A percentile compares a stretch with the other conserved stretches of the same genome.
Conservation (phyloP, 1,139 yeast genomes). For the Zygoascus meyerae region DNA sequence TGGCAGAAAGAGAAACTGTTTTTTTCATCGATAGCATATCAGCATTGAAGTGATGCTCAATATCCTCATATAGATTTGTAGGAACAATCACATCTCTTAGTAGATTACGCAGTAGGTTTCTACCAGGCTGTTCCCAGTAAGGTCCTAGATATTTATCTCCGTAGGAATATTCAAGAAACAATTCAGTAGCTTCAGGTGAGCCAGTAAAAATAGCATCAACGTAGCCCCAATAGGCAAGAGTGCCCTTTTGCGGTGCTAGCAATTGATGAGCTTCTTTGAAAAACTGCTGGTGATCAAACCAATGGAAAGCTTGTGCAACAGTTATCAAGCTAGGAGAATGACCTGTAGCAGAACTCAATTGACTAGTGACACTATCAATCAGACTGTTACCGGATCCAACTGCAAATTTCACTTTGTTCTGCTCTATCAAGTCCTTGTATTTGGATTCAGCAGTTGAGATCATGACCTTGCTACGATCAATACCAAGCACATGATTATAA, state of each 20-base stretch:
- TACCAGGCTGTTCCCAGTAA: conserved; percentile 73
- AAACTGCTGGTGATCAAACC: conserved; percentile 59
- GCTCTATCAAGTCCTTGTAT: conserved; percentile 9
- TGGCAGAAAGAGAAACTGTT: conserved; percentile 41
- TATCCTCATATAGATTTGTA: conserved; percentile 39
- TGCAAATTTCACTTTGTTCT: conserved; percentile 29
- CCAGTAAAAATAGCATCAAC: conserved; percentile 54
- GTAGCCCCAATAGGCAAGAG: conserved; percentile 76
- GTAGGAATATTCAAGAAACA: conserved; percentile 39
- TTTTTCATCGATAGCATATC: conserved; percentile 38
- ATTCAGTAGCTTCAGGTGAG: conserved; percentile 39
- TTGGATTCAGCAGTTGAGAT: conserved; percentile 42
- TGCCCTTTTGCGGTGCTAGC: conserved; percentile 50
- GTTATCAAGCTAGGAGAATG: conserved; percentile 52
- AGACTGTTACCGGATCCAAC: conserved; percentile 36
- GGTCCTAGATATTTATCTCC: conserved; percentile 54
- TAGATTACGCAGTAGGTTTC: conserved; percentile 44
- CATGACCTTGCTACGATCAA: conserved; percentile 66
- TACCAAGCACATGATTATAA: conserved; percentile 52
- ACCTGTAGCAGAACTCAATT: conserved; percentile 19
- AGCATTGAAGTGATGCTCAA: conserved; percentile 29
- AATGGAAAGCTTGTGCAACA: conserved; percentile 74
- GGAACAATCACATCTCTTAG: conserved; percentile 41
- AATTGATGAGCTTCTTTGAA: conserved; percentile 46
- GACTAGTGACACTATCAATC: conserved; percentile 19